Evolutionary conservation across 768 basidiomycete genomes (phyloP).

Genomic region (Termitomyces sp.): DNA sequence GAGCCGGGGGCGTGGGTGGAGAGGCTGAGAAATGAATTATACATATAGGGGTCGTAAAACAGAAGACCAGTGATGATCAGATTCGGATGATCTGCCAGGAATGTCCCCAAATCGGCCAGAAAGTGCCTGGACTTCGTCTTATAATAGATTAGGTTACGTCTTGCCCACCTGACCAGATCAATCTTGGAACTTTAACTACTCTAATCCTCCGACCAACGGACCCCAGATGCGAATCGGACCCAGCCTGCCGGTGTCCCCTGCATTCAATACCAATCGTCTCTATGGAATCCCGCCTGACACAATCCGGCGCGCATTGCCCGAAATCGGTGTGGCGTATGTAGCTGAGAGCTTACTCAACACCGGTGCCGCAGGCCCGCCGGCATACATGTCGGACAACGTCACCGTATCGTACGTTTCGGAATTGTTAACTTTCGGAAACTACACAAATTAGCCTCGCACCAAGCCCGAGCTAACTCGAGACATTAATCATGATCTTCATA

Average conservation of each 20-base stretch:
- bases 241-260: too few species aligned
- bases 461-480: too few species aligned
- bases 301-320: background rate
- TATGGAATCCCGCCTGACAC: too few species aligned
- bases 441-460: too few species aligned
- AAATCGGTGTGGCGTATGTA: background rate
- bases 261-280: too few species aligned
- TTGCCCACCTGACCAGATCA: slow-evolving; percentile 1
- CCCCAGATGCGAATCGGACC: background rate
- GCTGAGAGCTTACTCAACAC: background rate
- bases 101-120: background rate
- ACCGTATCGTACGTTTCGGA: too few species aligned
- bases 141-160: slow-evolving; percentile 18
- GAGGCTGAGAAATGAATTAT: background rate
- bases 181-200: slow-evolving; percentile 37
- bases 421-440: too few species aligned
- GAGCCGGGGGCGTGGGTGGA: background rate
- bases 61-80: slow-evolving; percentile 4
- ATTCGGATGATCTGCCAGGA: slow-evolving; percentile 3
- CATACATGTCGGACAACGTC: too few species aligned
- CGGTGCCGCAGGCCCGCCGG: background rate
- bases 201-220: slow-evolving; percentile 30
- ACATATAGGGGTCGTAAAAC: slow-evolving; percentile 7
- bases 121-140: slow-evolving; percentile 1
- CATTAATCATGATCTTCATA: too few species aligned